Conservation (phyloP, 2,329 filamentous ascomycete genomes). For the Ceratocystis albifundus region DNA sequence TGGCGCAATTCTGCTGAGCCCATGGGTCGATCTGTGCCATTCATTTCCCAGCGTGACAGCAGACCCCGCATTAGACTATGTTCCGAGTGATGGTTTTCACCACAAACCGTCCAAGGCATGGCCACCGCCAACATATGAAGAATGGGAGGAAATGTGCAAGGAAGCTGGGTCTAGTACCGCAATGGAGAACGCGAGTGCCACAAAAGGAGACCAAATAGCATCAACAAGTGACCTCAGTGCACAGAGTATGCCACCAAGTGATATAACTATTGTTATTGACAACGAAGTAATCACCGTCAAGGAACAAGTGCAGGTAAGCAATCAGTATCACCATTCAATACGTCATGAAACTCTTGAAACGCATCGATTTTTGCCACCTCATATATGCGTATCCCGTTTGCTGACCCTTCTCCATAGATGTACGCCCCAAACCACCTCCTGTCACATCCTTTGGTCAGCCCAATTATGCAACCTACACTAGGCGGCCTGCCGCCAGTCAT, state of each 20-base stretch:
- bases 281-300: slow-evolving; percentile 62
- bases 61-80: slow-evolving; percentile 69
- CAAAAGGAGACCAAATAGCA: slow-evolving; percentile 8
- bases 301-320: slow-evolving; percentile 74
- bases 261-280: slow-evolving; percentile 50
- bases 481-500: slow-evolving; percentile 81
- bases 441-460: slow-evolving; percentile 79
- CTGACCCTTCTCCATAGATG: slow-evolving; percentile 40
- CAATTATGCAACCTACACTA: slow-evolving; percentile 73
- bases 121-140: slow-evolving; percentile 79
- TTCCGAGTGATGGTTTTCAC: slow-evolving; percentile 76
- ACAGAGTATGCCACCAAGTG: not conserved
- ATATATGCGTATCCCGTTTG: slow-evolving; percentile 20
- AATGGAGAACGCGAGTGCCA: not conserved
- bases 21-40: slow-evolving; percentile 92
- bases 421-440: slow-evolving; percentile 75
- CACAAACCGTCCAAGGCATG: slow-evolving; percentile 83
- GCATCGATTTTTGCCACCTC: not conserved
- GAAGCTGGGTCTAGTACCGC: slow-evolving; percentile 35
- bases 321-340: not conserved
- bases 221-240: slow-evolving; percentile 16
- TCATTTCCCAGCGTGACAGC: slow-evolving; percentile 82
- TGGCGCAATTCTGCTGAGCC: slow-evolving; percentile 80
- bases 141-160: slow-evolving; percentile 45
- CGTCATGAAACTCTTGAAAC: not conserved